Evolutionary conservation across 768 basidiomycete species (phyloP), one percentile per base, ranked within the genome.

Genomic region (Tulasnella sp.): DNA sequence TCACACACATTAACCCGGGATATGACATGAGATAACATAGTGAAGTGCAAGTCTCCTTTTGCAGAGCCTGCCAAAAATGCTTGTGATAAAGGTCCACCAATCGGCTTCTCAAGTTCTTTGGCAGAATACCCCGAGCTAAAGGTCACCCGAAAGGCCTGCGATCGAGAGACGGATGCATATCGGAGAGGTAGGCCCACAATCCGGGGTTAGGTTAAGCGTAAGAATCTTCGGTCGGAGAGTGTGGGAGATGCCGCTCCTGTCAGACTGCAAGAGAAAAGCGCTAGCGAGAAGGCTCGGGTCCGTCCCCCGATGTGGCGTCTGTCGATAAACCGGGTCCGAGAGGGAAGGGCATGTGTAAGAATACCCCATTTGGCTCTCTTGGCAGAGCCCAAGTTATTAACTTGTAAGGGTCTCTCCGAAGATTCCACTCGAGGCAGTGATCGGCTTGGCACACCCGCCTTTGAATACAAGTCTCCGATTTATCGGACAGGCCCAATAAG

Each of bases 51-150:
- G 42, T 64, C 60, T 64, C 60, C 60, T 64, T 64, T 64, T 12
- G 60, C 60, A 64, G 1, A 7, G 60, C n/a, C n/a, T 31, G 42
- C n/a, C 7, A 3, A 9, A 12, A 64, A 31, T 31, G n/a, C 11
- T 24, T 3, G n/a, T 64, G 60, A 22, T 64, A 7, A 64, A 31
- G 24, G 24, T 64, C 60, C 60, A 31, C 60, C 60, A 64, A 64
- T 64, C 60, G 24, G 60, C 24, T 64, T 64, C 60, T 22, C 6
- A 28, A 14, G 60, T 31, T 64, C 60, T 0, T 64, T 64, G 60
- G 60, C 60, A 64, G 24, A 64, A 64, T 64, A 64, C 6, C 58
- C 60, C 60, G 60, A 64, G 60, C 60, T 64, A 64, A 16, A 64
- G 3, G n/a, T 24, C 60, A 24, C n/a, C 14, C 31, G 9, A 64